These are phyloP conservation scores for Plasmodium vivax DNA, from an alignment of 169 alveolate species.

Conservation along the genomic window DNA sequence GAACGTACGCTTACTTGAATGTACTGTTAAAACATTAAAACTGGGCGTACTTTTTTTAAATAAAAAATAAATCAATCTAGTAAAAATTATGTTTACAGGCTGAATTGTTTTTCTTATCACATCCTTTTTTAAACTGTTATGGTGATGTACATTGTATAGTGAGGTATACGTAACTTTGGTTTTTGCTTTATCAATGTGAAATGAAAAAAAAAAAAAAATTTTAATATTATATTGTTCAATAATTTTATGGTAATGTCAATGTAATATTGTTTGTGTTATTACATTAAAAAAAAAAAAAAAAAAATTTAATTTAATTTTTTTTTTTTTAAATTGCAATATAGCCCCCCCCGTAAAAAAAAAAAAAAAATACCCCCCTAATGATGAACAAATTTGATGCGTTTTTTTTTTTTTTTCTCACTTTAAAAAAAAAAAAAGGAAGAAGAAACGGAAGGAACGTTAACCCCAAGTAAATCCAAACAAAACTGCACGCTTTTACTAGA, in stretches of 20 bases:
- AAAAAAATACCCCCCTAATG: too few species aligned
- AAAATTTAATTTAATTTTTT: neutral
- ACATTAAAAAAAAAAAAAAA: neutral
- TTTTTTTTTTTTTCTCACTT: too few species aligned
- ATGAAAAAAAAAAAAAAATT: neutral
- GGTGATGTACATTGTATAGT: neutral
- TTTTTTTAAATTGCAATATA: neutral
- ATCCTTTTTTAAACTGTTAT: neutral
- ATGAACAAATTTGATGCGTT: too few species aligned
- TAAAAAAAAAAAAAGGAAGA: neutral
- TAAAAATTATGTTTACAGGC: neutral
- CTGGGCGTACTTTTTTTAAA: neutral
- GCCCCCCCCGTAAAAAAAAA: neutral
- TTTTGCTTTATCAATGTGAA: neutral
- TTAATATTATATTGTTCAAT: neutral
- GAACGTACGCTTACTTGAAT: neutral
- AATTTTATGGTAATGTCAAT: neutral
- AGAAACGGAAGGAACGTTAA: neutral
- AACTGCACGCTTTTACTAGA: slow-evolving; percentile 6
- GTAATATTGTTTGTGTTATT: neutral
- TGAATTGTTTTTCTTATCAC: neutral
- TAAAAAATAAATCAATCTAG: neutral
- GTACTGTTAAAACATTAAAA: neutral
- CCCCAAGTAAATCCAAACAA: neutral
- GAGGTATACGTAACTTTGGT: neutral